Percentiles rank a stretch among this genome's conserved stretches.
Conservation (phyloP, 1,139 yeast genomes). For the Yamadazyma spencermartinsiae region DNA sequence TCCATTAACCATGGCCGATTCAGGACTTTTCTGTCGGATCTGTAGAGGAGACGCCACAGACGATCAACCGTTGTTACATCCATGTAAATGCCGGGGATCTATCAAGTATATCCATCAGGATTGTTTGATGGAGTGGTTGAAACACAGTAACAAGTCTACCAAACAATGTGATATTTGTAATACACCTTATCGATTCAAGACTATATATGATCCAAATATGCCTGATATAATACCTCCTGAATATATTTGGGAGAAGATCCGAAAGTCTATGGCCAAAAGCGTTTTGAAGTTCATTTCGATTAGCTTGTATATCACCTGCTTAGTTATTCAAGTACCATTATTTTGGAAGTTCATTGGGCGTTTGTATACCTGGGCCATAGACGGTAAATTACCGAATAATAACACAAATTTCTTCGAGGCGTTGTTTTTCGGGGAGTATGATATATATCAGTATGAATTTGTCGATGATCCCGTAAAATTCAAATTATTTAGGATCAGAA, state of each 20-base stretch:
- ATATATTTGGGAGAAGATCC: constrained; percentile 43
- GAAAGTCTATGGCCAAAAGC: constrained; percentile 25
- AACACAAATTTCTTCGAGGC: constrained; percentile 39
- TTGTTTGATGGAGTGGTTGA: constrained; percentile 87
- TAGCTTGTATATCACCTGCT: constrained; percentile 36
- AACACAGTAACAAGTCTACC: constrained; percentile 57
- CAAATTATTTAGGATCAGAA: constrained; percentile 16
- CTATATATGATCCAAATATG: constrained; percentile 69
- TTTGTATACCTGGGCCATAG: constrained; percentile 54
- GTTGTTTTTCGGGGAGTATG: constrained; percentile 47
- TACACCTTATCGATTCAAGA: constrained; percentile 68
- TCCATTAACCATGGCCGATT: constrained; percentile 21
- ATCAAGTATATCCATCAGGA: constrained; percentile 92
- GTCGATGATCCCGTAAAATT: constrained; percentile 7
- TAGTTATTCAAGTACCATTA: constrained; percentile 56
- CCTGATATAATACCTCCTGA: constrained; percentile 63
- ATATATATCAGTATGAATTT: constrained; percentile 4
- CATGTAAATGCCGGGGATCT: constrained; percentile 93
- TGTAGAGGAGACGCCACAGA: constrained; percentile 89
- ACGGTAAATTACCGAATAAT: constrained; percentile 46
- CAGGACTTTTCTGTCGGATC: constrained; percentile 67
- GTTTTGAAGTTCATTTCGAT: constrained; percentile 29
- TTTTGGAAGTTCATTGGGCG: constrained; percentile 57
- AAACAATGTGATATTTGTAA: constrained; percentile 89
- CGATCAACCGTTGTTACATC: constrained; percentile 81